Evolutionary conservation across 2,329 filamentous ascomycete species (phyloP).

Genomic region (Aureobasidium pullulans): DNA sequence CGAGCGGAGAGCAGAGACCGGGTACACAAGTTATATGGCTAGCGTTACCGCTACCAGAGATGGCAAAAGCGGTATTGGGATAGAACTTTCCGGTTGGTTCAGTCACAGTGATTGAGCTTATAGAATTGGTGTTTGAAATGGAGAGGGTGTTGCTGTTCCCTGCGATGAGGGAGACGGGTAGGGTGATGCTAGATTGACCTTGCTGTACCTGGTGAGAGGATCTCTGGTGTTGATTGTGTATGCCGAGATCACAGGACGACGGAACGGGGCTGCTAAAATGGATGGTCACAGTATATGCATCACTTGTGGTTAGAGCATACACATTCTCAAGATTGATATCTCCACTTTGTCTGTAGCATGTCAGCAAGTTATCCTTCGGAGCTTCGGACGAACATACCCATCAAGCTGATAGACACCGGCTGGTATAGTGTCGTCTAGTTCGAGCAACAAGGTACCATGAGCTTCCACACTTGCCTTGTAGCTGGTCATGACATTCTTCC

Average conservation of each 20-base stretch:
- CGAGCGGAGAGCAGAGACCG: constrained; percentile 36
- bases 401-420: constrained; percentile 20
- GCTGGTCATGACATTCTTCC: constrained; percentile 20
- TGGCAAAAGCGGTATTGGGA: constrained; percentile 30
- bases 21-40: constrained; percentile 29
- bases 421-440: constrained; percentile 22
- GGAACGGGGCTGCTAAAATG: neutral
- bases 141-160: neutral
- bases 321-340: neutral
- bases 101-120: neutral
- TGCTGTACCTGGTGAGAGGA: neutral
- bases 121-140: neutral
- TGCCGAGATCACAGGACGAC: neutral
- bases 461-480: constrained; percentile 23
- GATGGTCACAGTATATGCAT: neutral
- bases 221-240: neutral
- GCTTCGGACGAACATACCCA: neutral
- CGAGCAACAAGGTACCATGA: constrained; percentile 28
- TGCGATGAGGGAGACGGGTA: neutral
- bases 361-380: neutral
- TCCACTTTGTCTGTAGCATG: neutral
- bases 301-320: neutral
- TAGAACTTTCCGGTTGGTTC: constrained; percentile 33
- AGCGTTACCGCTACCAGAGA: constrained; percentile 29
- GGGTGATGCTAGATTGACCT: neutral